phyloP scores from a whole-genome alignment of 129 eudicot genomes.

The Heracleum sosnowskyi region DNA sequence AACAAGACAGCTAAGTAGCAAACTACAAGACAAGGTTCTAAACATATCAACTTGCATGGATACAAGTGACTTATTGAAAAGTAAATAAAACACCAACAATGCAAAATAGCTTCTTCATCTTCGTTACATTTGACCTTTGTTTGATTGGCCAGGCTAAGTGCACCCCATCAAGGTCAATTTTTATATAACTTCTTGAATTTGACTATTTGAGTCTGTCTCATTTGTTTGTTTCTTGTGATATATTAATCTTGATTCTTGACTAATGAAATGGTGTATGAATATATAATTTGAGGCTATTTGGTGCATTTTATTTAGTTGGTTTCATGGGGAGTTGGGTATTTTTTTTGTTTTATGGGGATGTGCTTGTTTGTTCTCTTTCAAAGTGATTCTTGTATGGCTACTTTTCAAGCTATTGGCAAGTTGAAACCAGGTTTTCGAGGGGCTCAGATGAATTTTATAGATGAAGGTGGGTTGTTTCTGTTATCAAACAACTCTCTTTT shows the following conservation, averaged over 20 bases:
- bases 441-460: slow-evolving; percentile 65
- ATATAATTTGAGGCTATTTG: background rate
- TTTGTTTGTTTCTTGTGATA: background rate
- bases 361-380: slow-evolving; percentile 27
- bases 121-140: background rate
- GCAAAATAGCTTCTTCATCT: no score
- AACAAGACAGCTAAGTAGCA: no score
- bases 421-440: slow-evolving; percentile 50
- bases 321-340: slow-evolving; percentile 41
- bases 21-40: no score
- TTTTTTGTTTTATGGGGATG: slow-evolving; percentile 12
- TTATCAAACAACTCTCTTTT: slow-evolving; percentile 59
- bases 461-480: slow-evolving; percentile 59
- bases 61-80: no score
- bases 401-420: slow-evolving; percentile 35
- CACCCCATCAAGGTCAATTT: background rate
- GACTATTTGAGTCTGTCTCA: background rate
- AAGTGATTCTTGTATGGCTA: slow-evolving; percentile 33
- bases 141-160: no score
- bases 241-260: background rate
- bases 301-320: background rate
- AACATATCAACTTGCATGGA: no score
- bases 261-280: background rate
- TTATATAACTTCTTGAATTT: background rate
- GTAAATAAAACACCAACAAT: no score